These are phyloP conservation scores for Penicillium verrucosum DNA, from an alignment of 2,329 filamentous ascomycete species.

Conservation along the genomic window DNA sequence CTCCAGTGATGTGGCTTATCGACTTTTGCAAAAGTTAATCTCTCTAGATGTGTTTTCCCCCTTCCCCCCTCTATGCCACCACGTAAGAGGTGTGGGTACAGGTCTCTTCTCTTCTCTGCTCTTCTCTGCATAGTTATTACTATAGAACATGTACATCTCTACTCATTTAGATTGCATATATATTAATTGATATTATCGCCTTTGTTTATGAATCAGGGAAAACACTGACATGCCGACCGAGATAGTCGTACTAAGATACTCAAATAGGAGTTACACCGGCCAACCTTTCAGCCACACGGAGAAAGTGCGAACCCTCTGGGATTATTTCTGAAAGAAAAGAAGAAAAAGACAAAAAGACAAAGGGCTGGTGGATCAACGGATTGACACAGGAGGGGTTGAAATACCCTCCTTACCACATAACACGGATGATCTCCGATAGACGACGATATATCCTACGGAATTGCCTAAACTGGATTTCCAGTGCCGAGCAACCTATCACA, in stretches of 20 bases:
- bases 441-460: neutral
- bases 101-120: neutral
- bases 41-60: neutral
- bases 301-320: neutral
- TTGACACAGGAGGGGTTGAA: neutral
- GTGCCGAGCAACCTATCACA: neutral
- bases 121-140: neutral
- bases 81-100: neutral
- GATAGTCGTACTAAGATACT: too few species aligned
- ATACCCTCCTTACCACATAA: neutral
- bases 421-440: neutral
- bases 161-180: neutral
- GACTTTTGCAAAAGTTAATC: neutral
- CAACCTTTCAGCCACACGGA: slow-evolving; percentile 1
- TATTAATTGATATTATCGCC: neutral
- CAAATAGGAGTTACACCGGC: slow-evolving; percentile 1
- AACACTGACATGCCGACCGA: neutral
- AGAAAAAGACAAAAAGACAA: too few species aligned
- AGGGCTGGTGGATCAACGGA: too few species aligned
- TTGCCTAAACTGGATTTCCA: neutral
- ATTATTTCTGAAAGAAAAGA: too few species aligned
- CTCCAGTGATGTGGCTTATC: neutral
- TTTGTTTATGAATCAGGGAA: neutral
- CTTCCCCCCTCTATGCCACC: neutral
- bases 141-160: neutral